Evolutionary conservation across 176 grass and related monocot genomes (phyloP).

Genomic region (Bolboschoenus planiculmis): DNA sequence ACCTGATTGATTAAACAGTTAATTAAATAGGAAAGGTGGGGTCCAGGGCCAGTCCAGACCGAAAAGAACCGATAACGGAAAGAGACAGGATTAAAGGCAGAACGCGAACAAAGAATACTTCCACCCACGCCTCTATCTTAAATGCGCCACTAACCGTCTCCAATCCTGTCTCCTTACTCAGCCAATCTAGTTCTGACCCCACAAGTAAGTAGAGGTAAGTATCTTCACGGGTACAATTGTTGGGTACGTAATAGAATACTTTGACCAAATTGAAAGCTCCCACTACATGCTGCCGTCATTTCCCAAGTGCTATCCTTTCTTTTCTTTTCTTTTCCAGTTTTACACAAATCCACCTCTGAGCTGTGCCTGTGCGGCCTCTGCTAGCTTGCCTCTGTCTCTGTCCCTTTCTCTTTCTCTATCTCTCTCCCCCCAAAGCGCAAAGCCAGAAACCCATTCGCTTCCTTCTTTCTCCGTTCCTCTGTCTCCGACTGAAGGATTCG

Average conservation of each 20-base stretch:
- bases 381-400: slow-evolving; percentile 27
- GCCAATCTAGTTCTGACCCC: not conserved
- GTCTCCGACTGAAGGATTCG: not conserved
- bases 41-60: no score
- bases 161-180: not conserved
- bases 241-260: not conserved
- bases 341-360: not conserved
- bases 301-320: not conserved
- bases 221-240: not conserved
- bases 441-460: not conserved
- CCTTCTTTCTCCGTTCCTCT: slow-evolving; percentile 1
- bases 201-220: not conserved
- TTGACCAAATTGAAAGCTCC: not conserved
- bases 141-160: not conserved
- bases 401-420: slow-evolving; percentile 25
- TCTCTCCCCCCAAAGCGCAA: slow-evolving; percentile 13
- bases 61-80: not conserved
- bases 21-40: no score
- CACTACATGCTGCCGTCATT: slow-evolving; percentile 33
- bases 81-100: not conserved
- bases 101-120: not conserved
- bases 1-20: not conserved
- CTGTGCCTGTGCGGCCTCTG: slow-evolving; percentile 25
- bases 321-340: not conserved
- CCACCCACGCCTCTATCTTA: not conserved